Base-by-base conservation (phyloP, 768 basidiomycete species). In the Gymnopilus junonius region DNA sequence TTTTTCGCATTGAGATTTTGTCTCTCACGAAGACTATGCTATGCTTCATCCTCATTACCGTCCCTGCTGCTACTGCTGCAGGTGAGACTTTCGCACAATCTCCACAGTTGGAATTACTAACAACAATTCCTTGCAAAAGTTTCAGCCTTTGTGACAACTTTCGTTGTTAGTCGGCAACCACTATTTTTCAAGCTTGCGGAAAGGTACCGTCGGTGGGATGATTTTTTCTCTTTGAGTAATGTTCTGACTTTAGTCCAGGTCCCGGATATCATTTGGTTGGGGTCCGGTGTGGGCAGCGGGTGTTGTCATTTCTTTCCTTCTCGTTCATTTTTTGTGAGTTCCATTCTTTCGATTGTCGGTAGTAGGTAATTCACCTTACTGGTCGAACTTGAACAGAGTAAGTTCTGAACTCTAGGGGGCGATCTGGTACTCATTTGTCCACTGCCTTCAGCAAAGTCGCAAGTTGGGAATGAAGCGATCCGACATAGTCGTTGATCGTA, bases 401-500 rank as follows among this genome's bases (percentile, higher is more conserved):
- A 39, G 54, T 55, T 8, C 10, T 12, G 8, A 39, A 17, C 11
- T 27, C 29, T 42, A 10, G 2, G 3, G 5, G n/a, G 3, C 31
- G 7, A 32, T 23, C 15, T 29, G 21, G 2, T 27, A 21, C 6
- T 55, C 23, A 27, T 10, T 15, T 12, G 2, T 17, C 6, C 23
- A 17, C 39, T 40, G 15, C 23, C n/a, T n/a, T 40, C 21, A 58
- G 57, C 40, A 21, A 29, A 58, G 5, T 15, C 57, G 46, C 29
- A 58, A 58, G 20, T 45, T 43, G 15, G 57, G 57, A 11, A 8
- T 58, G 20, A 58, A 43, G 29, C 31, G 45, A 25, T 58, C 57
- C 11, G 57, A 58, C 57, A 32, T 43, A 27, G 31, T 58, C 31
- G 32, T 58, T 23, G 42, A 58, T 45, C 57, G 40, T 32, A 58